Evolutionary conservation across 805 yeast genomes (phyloP).

Genomic region (Wickerhamomyces hampshirensis): DNA sequence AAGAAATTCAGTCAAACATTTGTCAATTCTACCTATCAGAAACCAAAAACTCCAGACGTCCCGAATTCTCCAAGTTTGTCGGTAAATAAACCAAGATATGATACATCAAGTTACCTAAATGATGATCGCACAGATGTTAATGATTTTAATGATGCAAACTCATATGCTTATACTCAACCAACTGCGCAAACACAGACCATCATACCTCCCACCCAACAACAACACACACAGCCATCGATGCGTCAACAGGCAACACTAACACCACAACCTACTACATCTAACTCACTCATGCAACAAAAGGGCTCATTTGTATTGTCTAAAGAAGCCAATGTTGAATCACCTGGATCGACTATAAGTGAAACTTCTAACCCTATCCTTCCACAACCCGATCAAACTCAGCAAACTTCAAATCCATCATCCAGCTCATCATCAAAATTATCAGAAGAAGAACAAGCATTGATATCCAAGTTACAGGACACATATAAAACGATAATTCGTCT

Average conservation of each 20-base stretch:
- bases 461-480: constrained; percentile 68
- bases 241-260: constrained; percentile 5
- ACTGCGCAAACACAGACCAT: constrained; percentile 4
- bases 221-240: constrained; percentile 2
- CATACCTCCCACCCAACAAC: constrained; percentile 1
- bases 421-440: constrained; percentile 27
- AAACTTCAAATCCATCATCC: constrained; percentile 1
- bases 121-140: constrained; percentile 20
- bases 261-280: constrained; percentile 6
- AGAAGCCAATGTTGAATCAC: constrained; percentile 18
- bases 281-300: constrained; percentile 1
- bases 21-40: constrained; percentile 12
- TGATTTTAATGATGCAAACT: constrained; percentile 16
- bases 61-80: constrained; percentile 16
- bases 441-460: constrained; percentile 61
- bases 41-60: constrained; percentile 11
- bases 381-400: constrained; percentile 5
- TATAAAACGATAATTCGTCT: constrained; percentile 63
- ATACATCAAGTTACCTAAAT: constrained; percentile 16
- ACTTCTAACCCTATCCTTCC: constrained; percentile 7
- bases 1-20: constrained; percentile 16
- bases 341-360: constrained; percentile 16
- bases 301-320: constrained; percentile 9
- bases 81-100: constrained; percentile 11
- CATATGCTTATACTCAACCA: constrained; percentile 16